These are phyloP conservation scores for Mycena epipterygia DNA, from an alignment of 768 basidiomycete species.

Conservation along the genomic window DNA sequence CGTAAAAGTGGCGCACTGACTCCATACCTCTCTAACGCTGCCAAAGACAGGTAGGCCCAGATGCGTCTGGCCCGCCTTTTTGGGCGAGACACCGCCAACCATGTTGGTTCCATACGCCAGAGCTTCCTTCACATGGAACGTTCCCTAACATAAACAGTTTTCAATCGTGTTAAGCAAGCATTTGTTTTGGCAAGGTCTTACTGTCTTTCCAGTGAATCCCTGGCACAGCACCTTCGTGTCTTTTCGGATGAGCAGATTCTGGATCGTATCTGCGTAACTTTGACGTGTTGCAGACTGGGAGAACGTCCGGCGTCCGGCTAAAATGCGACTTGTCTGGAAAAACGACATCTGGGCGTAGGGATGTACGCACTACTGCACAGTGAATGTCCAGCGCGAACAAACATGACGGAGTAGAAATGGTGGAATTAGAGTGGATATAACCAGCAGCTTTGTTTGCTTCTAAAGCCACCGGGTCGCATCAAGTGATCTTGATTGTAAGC, in stretches of 20 bases:
- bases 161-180: neutral
- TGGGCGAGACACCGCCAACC: slow-evolving; percentile 97
- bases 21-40: slow-evolving; percentile 85
- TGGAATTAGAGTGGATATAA: neutral
- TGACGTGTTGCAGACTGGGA: slow-evolving; percentile 80
- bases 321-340: slow-evolving; percentile 19
- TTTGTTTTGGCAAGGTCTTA: slow-evolving; percentile 48
- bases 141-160: slow-evolving; percentile 70
- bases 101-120: slow-evolving; percentile 96
- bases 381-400: slow-evolving; percentile 73
- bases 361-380: slow-evolving; percentile 63
- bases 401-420: slow-evolving; percentile 56
- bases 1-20: neutral
- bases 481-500: neutral
- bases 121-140: slow-evolving; percentile 96
- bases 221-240: slow-evolving; percentile 96
- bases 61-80: slow-evolving; percentile 96
- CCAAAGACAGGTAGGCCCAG: slow-evolving; percentile 96
- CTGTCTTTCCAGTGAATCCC: slow-evolving; percentile 96
- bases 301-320: slow-evolving; percentile 84
- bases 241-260: slow-evolving; percentile 92
- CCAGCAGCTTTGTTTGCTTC: slow-evolving; percentile 23
- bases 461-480: neutral
- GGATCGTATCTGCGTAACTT: slow-evolving; percentile 90
- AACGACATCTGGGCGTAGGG: neutral